Percentiles rank a stretch among this genome's conserved stretches.
These are phyloP conservation scores for Ramalina peruviana DNA, from an alignment of 495 filamentous ascomycete genomes.

Conservation along the genomic window DNA sequence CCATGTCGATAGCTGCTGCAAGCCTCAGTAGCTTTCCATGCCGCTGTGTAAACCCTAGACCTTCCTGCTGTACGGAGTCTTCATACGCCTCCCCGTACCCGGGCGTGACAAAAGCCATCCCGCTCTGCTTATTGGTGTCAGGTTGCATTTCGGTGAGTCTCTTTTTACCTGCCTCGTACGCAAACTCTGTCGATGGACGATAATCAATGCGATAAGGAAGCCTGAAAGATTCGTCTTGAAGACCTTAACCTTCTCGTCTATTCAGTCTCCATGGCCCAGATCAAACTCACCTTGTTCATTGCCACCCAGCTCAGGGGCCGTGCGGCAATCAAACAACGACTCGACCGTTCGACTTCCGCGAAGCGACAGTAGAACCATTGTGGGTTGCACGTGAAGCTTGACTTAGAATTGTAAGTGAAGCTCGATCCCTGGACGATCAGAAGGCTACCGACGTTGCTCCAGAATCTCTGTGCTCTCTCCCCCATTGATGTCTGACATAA, in stretches of 20 bases:
- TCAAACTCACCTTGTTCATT: slow-evolving; percentile 17
- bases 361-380: slow-evolving; percentile 59
- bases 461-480: slow-evolving; percentile 51
- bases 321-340: slow-evolving; percentile 9
- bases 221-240: slow-evolving; percentile 24
- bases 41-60: slow-evolving; percentile 33
- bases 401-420: slow-evolving; percentile 30
- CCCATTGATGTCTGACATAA: slow-evolving; percentile 69
- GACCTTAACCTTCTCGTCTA: background rate
- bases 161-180: slow-evolving; percentile 51
- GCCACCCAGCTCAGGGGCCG: slow-evolving; percentile 12
- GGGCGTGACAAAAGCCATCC: slow-evolving; percentile 44
- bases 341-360: slow-evolving; percentile 45
- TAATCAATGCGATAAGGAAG: slow-evolving; percentile 59
- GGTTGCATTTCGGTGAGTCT: slow-evolving; percentile 45
- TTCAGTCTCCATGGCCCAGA: background rate
- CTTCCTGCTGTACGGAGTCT: slow-evolving; percentile 32
- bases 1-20: slow-evolving; percentile 60
- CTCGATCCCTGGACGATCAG: background rate
- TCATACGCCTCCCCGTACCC: slow-evolving; percentile 34
- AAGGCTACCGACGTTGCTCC: slow-evolving; percentile 40
- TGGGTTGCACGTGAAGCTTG: slow-evolving; percentile 65
- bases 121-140: slow-evolving; percentile 27
- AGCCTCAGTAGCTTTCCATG: slow-evolving; percentile 61
- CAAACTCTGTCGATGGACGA: slow-evolving; percentile 65